These are phyloP conservation scores for Musa acuminata DNA, from an alignment of 176 grass and related monocot genomes.

Conservation along the genomic window DNA sequence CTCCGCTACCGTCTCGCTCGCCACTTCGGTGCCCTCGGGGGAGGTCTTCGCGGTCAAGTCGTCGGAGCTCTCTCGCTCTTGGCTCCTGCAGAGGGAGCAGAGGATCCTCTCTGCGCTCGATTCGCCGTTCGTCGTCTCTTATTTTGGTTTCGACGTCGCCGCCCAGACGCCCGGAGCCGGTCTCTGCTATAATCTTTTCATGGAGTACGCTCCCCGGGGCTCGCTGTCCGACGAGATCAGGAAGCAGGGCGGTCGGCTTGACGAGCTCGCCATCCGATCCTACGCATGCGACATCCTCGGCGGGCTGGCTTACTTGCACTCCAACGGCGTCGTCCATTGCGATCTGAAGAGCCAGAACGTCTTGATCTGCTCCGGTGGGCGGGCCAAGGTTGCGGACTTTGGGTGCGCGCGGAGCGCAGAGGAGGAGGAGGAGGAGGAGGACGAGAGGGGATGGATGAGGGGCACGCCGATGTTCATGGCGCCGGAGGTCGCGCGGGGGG, in stretches of 20 bases:
- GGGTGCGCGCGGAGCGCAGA: neutral
- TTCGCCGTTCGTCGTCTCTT: conserved; percentile 2
- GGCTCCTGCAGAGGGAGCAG: neutral
- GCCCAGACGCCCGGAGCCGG: no score
- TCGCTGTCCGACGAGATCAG: no score
- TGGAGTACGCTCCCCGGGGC: no score
- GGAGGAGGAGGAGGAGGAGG: neutral
- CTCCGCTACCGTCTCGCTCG: neutral
- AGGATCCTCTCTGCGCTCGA: conserved; percentile 1
- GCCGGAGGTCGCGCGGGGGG: conserved; percentile 11
- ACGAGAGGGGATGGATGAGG: neutral
- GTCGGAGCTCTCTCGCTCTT: neutral
- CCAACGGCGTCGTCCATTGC: no score
- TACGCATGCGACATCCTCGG: no score
- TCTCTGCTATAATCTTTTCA: no score
- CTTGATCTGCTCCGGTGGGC: neutral
- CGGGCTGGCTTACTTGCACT: no score
- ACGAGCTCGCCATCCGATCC: no score
- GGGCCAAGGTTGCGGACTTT: conserved; percentile 5
- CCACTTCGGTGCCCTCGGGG: neutral
- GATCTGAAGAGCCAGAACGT: conserved; percentile 9
- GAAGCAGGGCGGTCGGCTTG: no score
- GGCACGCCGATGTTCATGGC: conserved; percentile 16
- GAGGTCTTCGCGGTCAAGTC: conserved; percentile 7
- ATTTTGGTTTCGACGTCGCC: no score